These are phyloP conservation scores for Eucalyptus shirleyi DNA, from an alignment of 345 rosid genomes.

Conservation along the genomic window DNA sequence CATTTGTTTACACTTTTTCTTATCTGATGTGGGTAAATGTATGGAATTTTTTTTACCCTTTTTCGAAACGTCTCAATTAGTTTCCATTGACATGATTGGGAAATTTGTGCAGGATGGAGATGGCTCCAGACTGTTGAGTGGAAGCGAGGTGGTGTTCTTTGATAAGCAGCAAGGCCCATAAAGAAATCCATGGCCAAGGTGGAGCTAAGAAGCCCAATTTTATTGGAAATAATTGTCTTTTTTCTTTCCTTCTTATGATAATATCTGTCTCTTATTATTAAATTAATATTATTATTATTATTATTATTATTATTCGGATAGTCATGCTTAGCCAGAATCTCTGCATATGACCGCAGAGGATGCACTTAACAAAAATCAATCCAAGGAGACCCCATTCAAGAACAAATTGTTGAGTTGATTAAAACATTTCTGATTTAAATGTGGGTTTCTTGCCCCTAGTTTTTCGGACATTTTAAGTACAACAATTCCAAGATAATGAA, in stretches of 20 bases:
- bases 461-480: not conserved
- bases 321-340: not conserved
- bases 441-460: not conserved
- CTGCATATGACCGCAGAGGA: not conserved
- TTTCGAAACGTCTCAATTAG: not conserved
- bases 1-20: not conserved
- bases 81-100: not conserved
- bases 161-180: not conserved
- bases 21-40: not conserved
- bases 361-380: not conserved
- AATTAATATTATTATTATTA: not conserved
- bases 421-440: not conserved
- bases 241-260: not conserved
- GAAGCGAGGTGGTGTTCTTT: not conserved
- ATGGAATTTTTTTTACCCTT: rapidly evolving
- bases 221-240: not conserved
- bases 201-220: not conserved
- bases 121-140: not conserved
- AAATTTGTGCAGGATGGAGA: not conserved
- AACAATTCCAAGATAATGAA: not conserved
- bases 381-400: not conserved
- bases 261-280: not conserved
- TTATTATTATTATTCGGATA: not conserved
- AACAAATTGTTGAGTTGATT: not conserved
- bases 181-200: not conserved